Base-by-base conservation (phyloP, 148 eudicot species). In the Arbutus unedo region DNA sequence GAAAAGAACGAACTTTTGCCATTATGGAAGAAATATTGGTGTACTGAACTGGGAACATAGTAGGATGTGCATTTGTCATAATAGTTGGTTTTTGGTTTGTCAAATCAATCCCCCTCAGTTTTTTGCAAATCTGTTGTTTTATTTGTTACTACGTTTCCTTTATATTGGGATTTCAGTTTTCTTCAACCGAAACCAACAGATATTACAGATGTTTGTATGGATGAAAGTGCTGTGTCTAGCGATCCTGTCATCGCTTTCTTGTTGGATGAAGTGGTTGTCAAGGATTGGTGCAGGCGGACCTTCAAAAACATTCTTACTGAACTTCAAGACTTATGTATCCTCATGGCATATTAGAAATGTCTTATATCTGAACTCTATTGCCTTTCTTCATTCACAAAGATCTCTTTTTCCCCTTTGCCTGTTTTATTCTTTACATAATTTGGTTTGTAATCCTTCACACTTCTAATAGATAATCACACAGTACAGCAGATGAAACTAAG, bases 151-250 rank as follows among this genome's bases (percentile, higher is more conserved):
- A 13, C 3, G 2, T 31, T 70, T 48, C 1, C 68, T 84, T 25
- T 75, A 25, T 82, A 23, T 76, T 76, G 81, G 74, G 67, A 82
- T 82, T 55, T 67, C 0, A 48, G 43, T 81, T 72, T 91, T 89
- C 90, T 93, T 96, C 90, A 89, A 92, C 87, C 62, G 81, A 84
- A 83, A 78, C 31, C 18, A 66, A 84, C 89, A 94, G 99, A 96
- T 90, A 90, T 94, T 87, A 91, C 97, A 74, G 97, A 96, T 94
- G 98, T 96, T 83, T 96, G 99, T 86, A 93, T 96, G 97, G 98
- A 96, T 92, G 98, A 96, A 89, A 94, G 84, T 81, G 98, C 98
- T 57, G 98, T 96, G 67, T 96, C 99, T 74, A 96, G 99, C 84
- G 99, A 96, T 89, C 98, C 98, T 23, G 92, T 93, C 41, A 87